Conservation (phyloP, 1,284 basidiomycete genomes). For the Cryptococcus sp. region DNA sequence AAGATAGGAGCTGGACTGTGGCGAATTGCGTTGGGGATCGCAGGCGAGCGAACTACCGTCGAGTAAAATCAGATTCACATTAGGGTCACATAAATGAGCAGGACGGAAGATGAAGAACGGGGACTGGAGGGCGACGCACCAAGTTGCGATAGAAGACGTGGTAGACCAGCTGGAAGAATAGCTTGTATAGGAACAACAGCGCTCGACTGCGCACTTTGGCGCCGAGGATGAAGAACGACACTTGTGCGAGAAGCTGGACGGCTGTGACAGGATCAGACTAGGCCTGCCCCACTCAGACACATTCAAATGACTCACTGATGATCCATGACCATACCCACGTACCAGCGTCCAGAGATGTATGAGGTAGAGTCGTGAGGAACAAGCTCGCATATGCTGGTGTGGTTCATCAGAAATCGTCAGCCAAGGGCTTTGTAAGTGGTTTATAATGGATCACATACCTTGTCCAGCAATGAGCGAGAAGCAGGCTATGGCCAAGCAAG, state of each 20-base stretch:
- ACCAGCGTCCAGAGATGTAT: slow-evolving; percentile 59
- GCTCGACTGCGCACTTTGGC: slow-evolving; percentile 59
- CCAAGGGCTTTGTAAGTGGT: neutral
- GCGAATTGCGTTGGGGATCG: slow-evolving; percentile 56
- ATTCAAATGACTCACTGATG: slow-evolving; percentile 44
- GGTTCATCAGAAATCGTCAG: neutral
- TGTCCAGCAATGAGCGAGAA: slow-evolving; percentile 61
- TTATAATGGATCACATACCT: slow-evolving; percentile 35
- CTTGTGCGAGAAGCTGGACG: slow-evolving; percentile 56
- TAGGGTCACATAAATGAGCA: neutral
- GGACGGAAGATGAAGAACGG: neutral
- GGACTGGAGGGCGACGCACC: slow-evolving; percentile 22
- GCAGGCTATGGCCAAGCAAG: slow-evolving; percentile 58
- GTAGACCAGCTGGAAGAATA: slow-evolving; percentile 56
- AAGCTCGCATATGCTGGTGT: slow-evolving; percentile 57
- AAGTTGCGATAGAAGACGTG: slow-evolving; percentile 55
- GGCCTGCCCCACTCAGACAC: neutral
- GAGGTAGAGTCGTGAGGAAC: slow-evolving; percentile 60
- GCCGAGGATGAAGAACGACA: slow-evolving; percentile 58
- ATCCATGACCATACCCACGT: slow-evolving; percentile 62
- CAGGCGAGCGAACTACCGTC: slow-evolving; percentile 45
- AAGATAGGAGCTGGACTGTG: slow-evolving; percentile 59
- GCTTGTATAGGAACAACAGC: slow-evolving; percentile 59
- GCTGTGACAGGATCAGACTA: slow-evolving; percentile 21
- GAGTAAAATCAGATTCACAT: neutral